Evolutionary conservation across 2,329 filamentous ascomycete genomes (phyloP).

Genomic region (Fusarium sacchari): DNA sequence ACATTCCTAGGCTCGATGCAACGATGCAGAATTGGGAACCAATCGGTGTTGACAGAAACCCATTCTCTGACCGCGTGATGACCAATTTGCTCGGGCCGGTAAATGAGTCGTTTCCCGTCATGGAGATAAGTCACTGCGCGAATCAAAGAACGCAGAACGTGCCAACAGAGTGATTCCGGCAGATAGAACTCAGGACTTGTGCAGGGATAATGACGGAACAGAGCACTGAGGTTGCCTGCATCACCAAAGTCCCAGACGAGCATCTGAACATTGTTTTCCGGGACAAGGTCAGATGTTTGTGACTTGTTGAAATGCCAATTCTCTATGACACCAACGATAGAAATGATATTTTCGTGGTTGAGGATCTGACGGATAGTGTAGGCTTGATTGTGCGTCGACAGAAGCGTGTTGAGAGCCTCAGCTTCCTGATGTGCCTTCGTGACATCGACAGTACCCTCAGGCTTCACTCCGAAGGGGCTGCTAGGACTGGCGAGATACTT

Average conservation of each 20-base stretch:
- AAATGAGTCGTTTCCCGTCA: slow-evolving; percentile 53
- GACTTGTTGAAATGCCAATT: slow-evolving; percentile 28
- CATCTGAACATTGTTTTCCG: slow-evolving; percentile 42
- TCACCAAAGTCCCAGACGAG: slow-evolving; percentile 65
- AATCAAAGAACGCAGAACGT: slow-evolving; percentile 60
- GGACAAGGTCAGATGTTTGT: slow-evolving; percentile 8
- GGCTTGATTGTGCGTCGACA: slow-evolving; percentile 41
- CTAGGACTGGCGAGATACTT: slow-evolving; percentile 47
- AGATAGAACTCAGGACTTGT: slow-evolving; percentile 48
- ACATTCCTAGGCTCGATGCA: slow-evolving; percentile 59
- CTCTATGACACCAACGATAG: slow-evolving; percentile 52
- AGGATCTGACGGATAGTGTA: slow-evolving; percentile 51
- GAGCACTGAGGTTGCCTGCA: slow-evolving; percentile 57
- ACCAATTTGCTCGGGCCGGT: slow-evolving; percentile 4
- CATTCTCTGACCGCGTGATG: background rate
- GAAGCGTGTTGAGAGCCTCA: slow-evolving; percentile 36
- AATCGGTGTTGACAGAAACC: slow-evolving; percentile 51
- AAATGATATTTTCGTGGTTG: slow-evolving; percentile 62
- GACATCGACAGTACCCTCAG: background rate
- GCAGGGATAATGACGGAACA: slow-evolving; percentile 49
- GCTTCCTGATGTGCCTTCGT: slow-evolving; percentile 29
- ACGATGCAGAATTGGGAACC: slow-evolving; percentile 63
- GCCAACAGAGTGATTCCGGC: slow-evolving; percentile 66
- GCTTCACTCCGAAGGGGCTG: slow-evolving; percentile 14
- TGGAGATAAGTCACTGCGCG: slow-evolving; percentile 64